phyloP scores from a whole-genome alignment of 2,329 filamentous ascomycete species.

The Clarireedia sp. region DNA sequence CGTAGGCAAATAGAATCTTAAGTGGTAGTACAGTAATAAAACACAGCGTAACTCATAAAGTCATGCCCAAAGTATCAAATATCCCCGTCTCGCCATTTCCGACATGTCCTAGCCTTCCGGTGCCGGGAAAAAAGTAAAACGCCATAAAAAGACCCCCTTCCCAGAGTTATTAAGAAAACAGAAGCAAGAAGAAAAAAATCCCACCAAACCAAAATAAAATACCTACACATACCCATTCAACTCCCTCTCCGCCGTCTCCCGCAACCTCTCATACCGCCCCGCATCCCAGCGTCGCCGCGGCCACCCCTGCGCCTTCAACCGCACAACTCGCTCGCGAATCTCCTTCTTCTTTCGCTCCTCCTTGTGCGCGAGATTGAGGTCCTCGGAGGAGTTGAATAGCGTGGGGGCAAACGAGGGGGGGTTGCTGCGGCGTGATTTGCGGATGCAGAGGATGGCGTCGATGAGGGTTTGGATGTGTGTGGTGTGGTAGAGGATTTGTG shows the following conservation, averaged over 20 bases:
- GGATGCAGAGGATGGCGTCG: slow-evolving; percentile 9
- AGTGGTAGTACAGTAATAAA: too few relatives aligned
- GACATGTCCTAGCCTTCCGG: too few relatives aligned
- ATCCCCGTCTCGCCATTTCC: too few relatives aligned
- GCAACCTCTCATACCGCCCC: slow-evolving; percentile 20
- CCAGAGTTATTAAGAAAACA: too few relatives aligned
- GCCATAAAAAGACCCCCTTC: too few relatives aligned
- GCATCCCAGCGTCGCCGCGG: slow-evolving; percentile 21
- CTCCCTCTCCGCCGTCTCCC: slow-evolving; percentile 16
- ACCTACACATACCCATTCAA: background rate
- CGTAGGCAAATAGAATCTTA: too few relatives aligned
- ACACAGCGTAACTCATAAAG: too few relatives aligned
- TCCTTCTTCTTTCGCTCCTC: background rate
- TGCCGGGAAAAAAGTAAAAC: too few relatives aligned
- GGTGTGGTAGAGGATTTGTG: slow-evolving; percentile 8
- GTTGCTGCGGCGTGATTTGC: slow-evolving; percentile 18
- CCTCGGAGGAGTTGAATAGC: background rate
- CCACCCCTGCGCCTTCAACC: slow-evolving; percentile 18
- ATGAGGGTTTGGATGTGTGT: slow-evolving; percentile 13
- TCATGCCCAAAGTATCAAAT: too few relatives aligned
- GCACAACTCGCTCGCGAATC: slow-evolving; percentile 13
- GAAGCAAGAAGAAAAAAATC: too few relatives aligned
- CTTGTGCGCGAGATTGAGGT: background rate
- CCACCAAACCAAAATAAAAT: too few relatives aligned
- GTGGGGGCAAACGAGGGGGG: slow-evolving; percentile 5